A percentile compares a stretch with the other conserved stretches of the same genome.
Evolutionary conservation across 306 rosid genomes (phyloP).

Genomic region (Trichosanthes truncata): DNA sequence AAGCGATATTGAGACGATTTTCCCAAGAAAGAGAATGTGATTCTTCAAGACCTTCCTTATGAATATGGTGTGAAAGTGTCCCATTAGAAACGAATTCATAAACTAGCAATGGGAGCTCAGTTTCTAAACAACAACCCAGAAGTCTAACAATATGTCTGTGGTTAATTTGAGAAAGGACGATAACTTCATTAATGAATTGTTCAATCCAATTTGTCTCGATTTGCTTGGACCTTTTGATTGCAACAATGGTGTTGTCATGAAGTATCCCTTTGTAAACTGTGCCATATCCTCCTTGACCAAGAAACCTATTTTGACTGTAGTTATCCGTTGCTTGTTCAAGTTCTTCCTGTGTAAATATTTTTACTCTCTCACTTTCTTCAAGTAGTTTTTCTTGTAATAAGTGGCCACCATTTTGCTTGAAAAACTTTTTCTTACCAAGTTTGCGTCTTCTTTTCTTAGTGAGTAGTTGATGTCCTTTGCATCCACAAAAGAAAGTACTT

Average conservation of each 20-base stretch:
- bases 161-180: slow-evolving; percentile 39
- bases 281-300: slow-evolving; percentile 20
- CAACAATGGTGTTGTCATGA: slow-evolving; percentile 16
- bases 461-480: too few relatives aligned
- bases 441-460: too few relatives aligned
- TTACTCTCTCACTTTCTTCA: too few relatives aligned
- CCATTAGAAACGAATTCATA: slow-evolving; percentile 53
- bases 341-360: too few relatives aligned
- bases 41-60: slow-evolving; percentile 8
- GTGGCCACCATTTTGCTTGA: too few relatives aligned
- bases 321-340: too few relatives aligned
- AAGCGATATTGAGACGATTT: slow-evolving; percentile 32
- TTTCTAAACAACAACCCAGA: slow-evolving; percentile 49
- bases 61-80: slow-evolving; percentile 38
- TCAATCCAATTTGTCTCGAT: slow-evolving; percentile 23
- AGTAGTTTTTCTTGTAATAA: too few relatives aligned
- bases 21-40: slow-evolving; percentile 33
- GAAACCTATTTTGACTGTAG: neutral
- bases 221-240: slow-evolving; percentile 26
- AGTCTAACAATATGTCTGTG: slow-evolving; percentile 33
- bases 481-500: neutral
- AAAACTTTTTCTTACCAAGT: too few relatives aligned
- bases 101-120: slow-evolving; percentile 40
- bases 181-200: slow-evolving; percentile 35
- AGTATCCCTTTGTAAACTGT: neutral